Percentiles rank a stretch among this genome's conserved stretches.
Conservation (phyloP, 441 rosid species). For the Erodium texanum region DNA sequence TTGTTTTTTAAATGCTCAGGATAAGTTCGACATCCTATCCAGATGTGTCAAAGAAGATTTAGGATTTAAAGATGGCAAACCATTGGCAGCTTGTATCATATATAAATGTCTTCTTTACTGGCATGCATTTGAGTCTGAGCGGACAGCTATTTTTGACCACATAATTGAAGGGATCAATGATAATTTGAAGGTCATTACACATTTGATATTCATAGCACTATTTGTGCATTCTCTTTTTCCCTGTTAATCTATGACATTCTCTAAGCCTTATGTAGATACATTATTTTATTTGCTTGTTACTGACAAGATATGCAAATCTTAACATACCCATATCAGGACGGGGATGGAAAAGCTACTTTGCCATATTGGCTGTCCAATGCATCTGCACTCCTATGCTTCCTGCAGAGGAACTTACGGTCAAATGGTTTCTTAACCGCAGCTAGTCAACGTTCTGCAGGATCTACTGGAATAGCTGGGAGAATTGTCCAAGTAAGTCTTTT, state of each 20-base stretch:
- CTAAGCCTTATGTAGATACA: no score
- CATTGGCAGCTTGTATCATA: slow-evolving; percentile 80
- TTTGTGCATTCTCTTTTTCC: slow-evolving; percentile 9
- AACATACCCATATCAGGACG: slow-evolving; percentile 50
- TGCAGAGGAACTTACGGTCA: slow-evolving; percentile 82
- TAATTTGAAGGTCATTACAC: slow-evolving; percentile 54
- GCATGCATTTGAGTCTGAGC: slow-evolving; percentile 95
- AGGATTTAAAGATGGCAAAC: slow-evolving; percentile 78
- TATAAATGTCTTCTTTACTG: slow-evolving; percentile 88
- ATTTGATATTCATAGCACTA: slow-evolving; percentile 3
- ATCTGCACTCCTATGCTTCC: slow-evolving; percentile 86
- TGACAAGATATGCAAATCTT: not conserved
- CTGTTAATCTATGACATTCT: not conserved
- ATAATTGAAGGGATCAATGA: slow-evolving; percentile 86
- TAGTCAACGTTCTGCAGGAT: slow-evolving; percentile 47
- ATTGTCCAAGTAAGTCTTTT: slow-evolving; percentile 48
- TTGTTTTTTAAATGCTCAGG: slow-evolving; percentile 39
- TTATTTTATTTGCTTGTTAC: no score
- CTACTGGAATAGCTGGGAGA: slow-evolving; percentile 60
- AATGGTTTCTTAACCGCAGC: slow-evolving; percentile 59
- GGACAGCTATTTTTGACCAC: slow-evolving; percentile 79
- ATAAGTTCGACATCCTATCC: slow-evolving; percentile 78
- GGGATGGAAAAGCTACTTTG: slow-evolving; percentile 51
- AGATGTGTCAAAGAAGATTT: slow-evolving; percentile 73
- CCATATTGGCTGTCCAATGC: slow-evolving; percentile 94